A percentile compares a stretch with the other conserved stretches of the same genome.
phyloP scores from a whole-genome alignment of 306 rosid species.

The Lathyrus tuberosus region DNA sequence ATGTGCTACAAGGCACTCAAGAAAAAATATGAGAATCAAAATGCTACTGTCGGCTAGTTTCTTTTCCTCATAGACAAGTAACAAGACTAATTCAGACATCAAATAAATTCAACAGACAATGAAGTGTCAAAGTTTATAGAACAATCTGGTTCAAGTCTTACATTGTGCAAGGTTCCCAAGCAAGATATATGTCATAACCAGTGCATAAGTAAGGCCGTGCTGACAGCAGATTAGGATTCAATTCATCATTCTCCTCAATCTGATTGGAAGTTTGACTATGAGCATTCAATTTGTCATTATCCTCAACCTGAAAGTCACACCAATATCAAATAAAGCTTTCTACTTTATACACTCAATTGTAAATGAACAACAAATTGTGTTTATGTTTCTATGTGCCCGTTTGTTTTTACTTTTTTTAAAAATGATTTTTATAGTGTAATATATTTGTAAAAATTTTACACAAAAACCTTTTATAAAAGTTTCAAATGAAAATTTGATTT shows the following conservation, averaged over 20 bases:
- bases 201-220: conserved; percentile 84
- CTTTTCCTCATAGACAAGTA: conserved; percentile 13
- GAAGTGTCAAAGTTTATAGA: conserved; percentile 32
- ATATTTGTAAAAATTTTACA: too few species aligned
- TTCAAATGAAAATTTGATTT: too few species aligned
- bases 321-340: conserved; percentile 29
- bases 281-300: conserved; percentile 45
- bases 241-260: conserved; percentile 52
- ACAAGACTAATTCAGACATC: conserved; percentile 7
- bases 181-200: conserved; percentile 91
- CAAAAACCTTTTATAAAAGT: too few species aligned
- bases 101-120: conserved; percentile 7
- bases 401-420: too few species aligned
- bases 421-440: too few species aligned
- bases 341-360: conserved; percentile 1
- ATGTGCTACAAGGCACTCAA: conserved; percentile 2
- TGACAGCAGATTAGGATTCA: conserved; percentile 41
- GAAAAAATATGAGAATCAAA: conserved; percentile 35
- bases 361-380: conserved; percentile 1
- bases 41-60: conserved; percentile 4
- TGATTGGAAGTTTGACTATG: conserved; percentile 36
- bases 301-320: conserved; percentile 56
- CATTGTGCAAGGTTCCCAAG: conserved; percentile 96
- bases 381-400: too few species aligned
- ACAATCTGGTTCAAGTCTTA: conserved; percentile 47